Base-by-base conservation (phyloP, 23 red algal genomes). In the Agarophyton chilense region DNA sequence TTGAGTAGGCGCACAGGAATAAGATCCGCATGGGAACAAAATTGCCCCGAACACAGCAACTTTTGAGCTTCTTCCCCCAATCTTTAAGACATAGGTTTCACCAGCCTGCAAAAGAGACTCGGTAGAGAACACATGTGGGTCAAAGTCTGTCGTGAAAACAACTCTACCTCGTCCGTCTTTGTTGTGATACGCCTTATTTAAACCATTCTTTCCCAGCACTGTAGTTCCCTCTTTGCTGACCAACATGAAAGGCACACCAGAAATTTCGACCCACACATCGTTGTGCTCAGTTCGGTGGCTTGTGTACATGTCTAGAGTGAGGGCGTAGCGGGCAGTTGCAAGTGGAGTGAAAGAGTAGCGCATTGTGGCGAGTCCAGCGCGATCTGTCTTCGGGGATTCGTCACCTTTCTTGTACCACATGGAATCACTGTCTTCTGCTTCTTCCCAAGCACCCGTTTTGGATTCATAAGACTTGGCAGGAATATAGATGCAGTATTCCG, bases 121-220 rank as follows among this genome's bases (percentile, higher is more conserved):
- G 1, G 84, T 88, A 4, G 84, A 41, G 54, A 89, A 62, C 13
- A 54, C 47, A 31, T 89, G 85, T 4, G 70, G 42, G 22, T 65
- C 42, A 25, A 78, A 77, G 35, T 89, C 85, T 35, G 74, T 28
- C 12, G 67, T 66, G 47, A 47, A 73, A 0, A 71, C 67, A 25
- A 78, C 39, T 26, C n/a, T 47, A 25, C 22, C 50, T 2, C 85
- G 35, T 9, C 85, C 85, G 33, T 89, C 78, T 24, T 58, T 77
- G 54, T 89, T 89, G 40, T 89, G 85, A 44, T 89, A 89, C 4
- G 71, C 73, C 85, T 79, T 89, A 36, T 78, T 79, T 21, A 77
- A 38, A 11, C 72, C 72, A 3, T 18, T 10, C 13, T 43, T 25
- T 34, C 71, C 71, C 3, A n/a, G 13, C 46, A 25, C 13, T 9